phyloP scores from a whole-genome alignment of 1,284 basidiomycete species.

The Pseudozyma pruni region DNA sequence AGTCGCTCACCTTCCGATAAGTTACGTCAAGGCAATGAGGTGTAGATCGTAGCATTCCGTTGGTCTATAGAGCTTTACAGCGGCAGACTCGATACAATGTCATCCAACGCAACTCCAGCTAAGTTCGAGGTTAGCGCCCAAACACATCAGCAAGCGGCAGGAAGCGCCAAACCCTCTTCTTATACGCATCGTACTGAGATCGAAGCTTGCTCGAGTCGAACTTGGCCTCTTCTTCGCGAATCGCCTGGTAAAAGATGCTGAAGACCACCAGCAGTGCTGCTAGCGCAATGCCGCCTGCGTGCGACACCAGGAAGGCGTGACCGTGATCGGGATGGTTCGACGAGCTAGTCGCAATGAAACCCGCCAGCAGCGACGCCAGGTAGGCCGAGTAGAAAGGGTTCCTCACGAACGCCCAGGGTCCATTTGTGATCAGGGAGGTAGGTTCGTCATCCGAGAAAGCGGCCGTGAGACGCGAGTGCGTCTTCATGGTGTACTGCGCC shows the following conservation, averaged over 20 bases:
- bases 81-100: too few relatives aligned
- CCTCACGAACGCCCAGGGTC: slow-evolving; percentile 37
- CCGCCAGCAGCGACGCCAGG: slow-evolving; percentile 30
- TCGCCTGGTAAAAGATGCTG: slow-evolving; percentile 36
- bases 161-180: slow-evolving; percentile 31
- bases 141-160: slow-evolving; percentile 33
- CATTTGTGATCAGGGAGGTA: slow-evolving; percentile 28
- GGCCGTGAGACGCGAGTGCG: slow-evolving; percentile 17
- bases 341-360: slow-evolving; percentile 39
- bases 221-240: slow-evolving; percentile 46
- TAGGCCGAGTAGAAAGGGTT: slow-evolving; percentile 45
- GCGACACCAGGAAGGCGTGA: slow-evolving; percentile 27
- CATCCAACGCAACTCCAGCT: too few relatives aligned
- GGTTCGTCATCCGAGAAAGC: slow-evolving; percentile 38
- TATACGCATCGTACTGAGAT: slow-evolving; percentile 39
- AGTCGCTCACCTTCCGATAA: too few relatives aligned
- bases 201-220: slow-evolving; percentile 42
- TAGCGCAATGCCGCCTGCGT: slow-evolving; percentile 33
- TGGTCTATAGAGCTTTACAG: too few relatives aligned
- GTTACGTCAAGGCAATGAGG: too few relatives aligned
- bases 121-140: slow-evolving; percentile 22
- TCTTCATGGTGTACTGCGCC: slow-evolving; percentile 39
- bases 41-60: too few relatives aligned
- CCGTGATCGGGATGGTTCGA: slow-evolving; percentile 44
- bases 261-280: slow-evolving; percentile 20